A percentile compares a stretch with the other conserved stretches of the same genome.
Evolutionary conservation across 345 rosid species (phyloP).

Genomic region (Fremontodendron californicum): DNA sequence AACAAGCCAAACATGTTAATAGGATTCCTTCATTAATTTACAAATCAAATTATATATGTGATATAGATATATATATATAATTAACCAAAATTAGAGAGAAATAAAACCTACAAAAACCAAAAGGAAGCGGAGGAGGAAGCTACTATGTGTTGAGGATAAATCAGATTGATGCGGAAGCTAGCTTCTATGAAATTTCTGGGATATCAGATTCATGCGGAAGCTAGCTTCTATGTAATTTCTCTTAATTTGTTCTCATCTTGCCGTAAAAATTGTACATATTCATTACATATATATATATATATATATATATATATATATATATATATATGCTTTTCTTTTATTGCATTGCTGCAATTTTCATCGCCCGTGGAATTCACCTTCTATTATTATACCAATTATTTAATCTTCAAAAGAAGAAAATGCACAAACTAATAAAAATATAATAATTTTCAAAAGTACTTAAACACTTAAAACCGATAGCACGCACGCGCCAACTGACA

Average conservation of each 20-base stretch:
- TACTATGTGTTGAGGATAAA: neutral
- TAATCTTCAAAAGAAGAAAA: neutral
- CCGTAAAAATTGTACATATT: neutral
- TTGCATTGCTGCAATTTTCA: neutral
- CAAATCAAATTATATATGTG: too few species aligned
- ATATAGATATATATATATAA: too few species aligned
- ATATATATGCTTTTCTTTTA: neutral
- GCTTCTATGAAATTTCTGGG: neutral
- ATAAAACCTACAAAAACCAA: too few species aligned
- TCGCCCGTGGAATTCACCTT: neutral
- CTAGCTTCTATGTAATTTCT: constrained; percentile 2
- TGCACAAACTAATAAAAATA: too few species aligned
- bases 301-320: too few species aligned
- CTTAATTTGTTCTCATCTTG: neutral
- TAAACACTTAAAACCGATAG: too few species aligned
- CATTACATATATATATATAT: too few species aligned
- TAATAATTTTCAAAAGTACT: too few species aligned
- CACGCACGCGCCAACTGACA: neutral
- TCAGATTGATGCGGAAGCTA: neutral
- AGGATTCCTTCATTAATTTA: too few species aligned
- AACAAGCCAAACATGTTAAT: too few species aligned
- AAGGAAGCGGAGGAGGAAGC: too few species aligned
- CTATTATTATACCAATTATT: neutral
- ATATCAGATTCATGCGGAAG: neutral
- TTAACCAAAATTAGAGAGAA: too few species aligned